phyloP scores from a whole-genome alignment of 83 land plant species.

The Diphasiastrum complanatum region DNA sequence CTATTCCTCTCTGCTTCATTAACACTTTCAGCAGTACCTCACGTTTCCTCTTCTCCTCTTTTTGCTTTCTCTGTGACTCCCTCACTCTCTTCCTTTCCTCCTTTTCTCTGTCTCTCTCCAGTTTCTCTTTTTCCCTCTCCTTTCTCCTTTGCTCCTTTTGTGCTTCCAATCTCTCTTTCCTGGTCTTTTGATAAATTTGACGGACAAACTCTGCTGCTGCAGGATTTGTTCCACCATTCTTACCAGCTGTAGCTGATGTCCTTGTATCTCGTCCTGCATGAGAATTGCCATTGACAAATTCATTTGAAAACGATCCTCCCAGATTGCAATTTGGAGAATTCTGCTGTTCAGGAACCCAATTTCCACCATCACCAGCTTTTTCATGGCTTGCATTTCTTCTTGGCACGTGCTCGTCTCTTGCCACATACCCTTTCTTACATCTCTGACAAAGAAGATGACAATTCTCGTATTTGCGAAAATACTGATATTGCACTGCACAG shows the following conservation, averaged over 20 bases:
- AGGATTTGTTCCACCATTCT: background rate
- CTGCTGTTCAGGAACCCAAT: background rate
- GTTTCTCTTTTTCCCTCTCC: constrained; percentile 16
- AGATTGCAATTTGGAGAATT: background rate
- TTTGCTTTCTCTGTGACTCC: constrained; percentile 35
- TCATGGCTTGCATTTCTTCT: background rate
- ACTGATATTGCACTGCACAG: constrained; percentile 38
- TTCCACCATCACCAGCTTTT: background rate
- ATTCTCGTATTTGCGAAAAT: background rate
- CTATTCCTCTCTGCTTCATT: constrained; percentile 33
- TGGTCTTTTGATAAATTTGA: background rate
- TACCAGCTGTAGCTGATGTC: background rate
- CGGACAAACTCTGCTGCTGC: background rate
- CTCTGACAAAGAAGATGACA: too few species aligned
- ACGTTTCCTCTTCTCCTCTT: constrained; percentile 50
- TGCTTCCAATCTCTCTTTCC: background rate
- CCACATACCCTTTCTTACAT: background rate
- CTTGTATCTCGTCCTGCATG: background rate
- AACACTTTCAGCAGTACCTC: constrained; percentile 43
- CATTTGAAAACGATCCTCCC: background rate
- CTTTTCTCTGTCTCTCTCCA: constrained; percentile 7
- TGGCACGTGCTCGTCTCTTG: background rate
- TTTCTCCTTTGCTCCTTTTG: constrained; percentile 2
- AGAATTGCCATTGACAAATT: background rate
- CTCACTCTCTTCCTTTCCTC: constrained; percentile 22